Percentiles rank a stretch among this genome's conserved stretches.
Conservation (phyloP, 1,139 yeast species). For the Candida neerlandica region DNA sequence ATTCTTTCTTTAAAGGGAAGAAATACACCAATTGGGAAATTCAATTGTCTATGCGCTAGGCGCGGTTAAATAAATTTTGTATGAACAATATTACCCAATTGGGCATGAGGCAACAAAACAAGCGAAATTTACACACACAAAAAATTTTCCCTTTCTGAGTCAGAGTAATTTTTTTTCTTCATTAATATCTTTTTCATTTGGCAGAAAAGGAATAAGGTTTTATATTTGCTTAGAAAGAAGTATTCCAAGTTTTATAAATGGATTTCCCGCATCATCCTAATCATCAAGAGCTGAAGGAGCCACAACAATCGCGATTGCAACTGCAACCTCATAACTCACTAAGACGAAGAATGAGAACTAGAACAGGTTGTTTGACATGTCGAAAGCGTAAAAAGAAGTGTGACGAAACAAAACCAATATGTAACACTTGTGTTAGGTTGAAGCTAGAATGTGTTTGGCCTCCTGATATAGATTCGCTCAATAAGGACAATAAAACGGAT, state of each 20-base stretch:
- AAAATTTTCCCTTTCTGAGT: too few species aligned
- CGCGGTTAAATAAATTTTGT: not conserved
- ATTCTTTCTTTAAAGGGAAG: too few species aligned
- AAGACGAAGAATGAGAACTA: not conserved
- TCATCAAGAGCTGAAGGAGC: too few species aligned
- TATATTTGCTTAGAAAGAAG: too few species aligned
- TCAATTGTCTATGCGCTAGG: not conserved
- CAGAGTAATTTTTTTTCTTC: too few species aligned
- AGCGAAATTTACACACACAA: not conserved
- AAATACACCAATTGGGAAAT: too few species aligned
- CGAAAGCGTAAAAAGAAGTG: conserved; percentile 26
- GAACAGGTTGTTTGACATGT: conserved; percentile 23
- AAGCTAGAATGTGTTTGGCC: conserved; percentile 12
- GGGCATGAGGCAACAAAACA: not conserved
- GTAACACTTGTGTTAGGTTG: conserved; percentile 23
- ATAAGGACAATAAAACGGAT: not conserved
- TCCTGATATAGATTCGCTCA: not conserved
- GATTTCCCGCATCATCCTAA: too few species aligned
- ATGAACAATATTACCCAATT: not conserved
- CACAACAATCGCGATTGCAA: too few species aligned
- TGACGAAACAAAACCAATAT: conserved; percentile 30
- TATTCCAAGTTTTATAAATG: too few species aligned
- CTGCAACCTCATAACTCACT: not conserved
- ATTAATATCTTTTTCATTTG: too few species aligned
- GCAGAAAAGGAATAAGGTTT: too few species aligned